Base-by-base conservation (phyloP, 2,329 filamentous ascomycete genomes). In the Colletotrichum lentis region DNA sequence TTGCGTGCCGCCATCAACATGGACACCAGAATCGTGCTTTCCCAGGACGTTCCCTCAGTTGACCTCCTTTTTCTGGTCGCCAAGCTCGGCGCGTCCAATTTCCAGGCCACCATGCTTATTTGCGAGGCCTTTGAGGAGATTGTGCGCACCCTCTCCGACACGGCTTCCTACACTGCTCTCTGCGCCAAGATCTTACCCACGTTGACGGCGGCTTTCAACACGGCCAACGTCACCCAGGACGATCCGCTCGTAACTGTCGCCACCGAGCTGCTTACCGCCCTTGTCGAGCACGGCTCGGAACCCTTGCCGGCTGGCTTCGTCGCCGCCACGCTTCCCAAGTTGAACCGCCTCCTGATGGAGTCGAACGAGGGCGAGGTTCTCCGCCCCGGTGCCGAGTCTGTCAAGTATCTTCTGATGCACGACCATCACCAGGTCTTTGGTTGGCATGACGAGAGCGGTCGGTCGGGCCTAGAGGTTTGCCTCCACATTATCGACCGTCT, bases 61-160 rank as follows among this genome's bases (percentile, higher is more conserved):
- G 91, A 96, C 73, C 83, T 94, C 16, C 86, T 99, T 10, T 98
- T 99, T 80, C 88, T 91, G 61, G 88, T 98, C 69, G 95, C 94
- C 24, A 96, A 93, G 77, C 90, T 94, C 75, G 94, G 94, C 35
- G 92, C 95, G 0, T 88, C 87, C 69, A 98, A 97, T 80, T 97
- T 96, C 81, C 94, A 97, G 77, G 87, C 97, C 54, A 93, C 91
- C 0, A 90, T 94, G 81, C 83, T 97, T 59, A 91, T 98, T 27
- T 91, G 88, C 43, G 96, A 99, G 79, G 90, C 93, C 0, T 97
- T 99, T 75, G 95, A 98, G 77, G 93, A 96, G 50, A 90, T 97
- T 64, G 91, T 94, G 6, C 83, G 86, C 58, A 85, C 83, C 1
- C 86, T 97, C 67, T 82, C 91, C 2, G 88, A 89, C 24, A 81